Conservation (phyloP, 768 basidiomycete genomes). For the Obba rivulosa region DNA sequence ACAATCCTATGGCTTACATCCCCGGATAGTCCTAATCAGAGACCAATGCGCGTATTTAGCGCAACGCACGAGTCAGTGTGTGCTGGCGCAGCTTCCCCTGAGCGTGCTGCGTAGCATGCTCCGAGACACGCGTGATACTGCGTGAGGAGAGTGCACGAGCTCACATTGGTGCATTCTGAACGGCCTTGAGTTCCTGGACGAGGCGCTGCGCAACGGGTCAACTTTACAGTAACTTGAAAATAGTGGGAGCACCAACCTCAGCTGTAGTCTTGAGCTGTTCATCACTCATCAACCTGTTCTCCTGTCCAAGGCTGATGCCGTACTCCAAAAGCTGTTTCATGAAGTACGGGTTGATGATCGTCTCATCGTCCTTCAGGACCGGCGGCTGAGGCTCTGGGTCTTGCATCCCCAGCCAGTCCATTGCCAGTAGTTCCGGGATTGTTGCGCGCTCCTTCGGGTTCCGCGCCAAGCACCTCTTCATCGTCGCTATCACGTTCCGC, state of each 20-base stretch:
- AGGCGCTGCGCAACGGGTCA: constrained; percentile 3
- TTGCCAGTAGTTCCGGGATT: constrained; percentile 80
- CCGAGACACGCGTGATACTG: background rate
- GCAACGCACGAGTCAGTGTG: too few species aligned
- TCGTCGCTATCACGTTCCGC: constrained; percentile 69
- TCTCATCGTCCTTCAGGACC: constrained; percentile 47
- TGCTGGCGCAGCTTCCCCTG: too few species aligned
- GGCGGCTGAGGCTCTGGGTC: constrained; percentile 39
- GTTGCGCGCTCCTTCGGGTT: constrained; percentile 80
- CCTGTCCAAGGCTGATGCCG: constrained; percentile 56
- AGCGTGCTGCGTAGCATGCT: background rate
- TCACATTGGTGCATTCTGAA: background rate
- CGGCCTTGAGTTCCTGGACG: constrained; percentile 9
- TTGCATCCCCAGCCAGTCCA: constrained; percentile 71
- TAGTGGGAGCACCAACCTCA: constrained; percentile 34
- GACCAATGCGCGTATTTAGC: too few species aligned
- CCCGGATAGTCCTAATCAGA: too few species aligned
- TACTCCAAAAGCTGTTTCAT: constrained; percentile 72
- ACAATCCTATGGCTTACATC: too few species aligned
- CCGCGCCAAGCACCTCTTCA: constrained; percentile 76
- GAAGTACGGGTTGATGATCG: constrained; percentile 73
- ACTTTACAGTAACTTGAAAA: background rate
- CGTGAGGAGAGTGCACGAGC: constrained; percentile 1
- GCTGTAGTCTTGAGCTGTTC: constrained; percentile 50
- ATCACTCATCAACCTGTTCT: constrained; percentile 31